Base-by-base conservation (phyloP, 352 stramenopile genomes). In the Globisporangium heterothallicum region DNA sequence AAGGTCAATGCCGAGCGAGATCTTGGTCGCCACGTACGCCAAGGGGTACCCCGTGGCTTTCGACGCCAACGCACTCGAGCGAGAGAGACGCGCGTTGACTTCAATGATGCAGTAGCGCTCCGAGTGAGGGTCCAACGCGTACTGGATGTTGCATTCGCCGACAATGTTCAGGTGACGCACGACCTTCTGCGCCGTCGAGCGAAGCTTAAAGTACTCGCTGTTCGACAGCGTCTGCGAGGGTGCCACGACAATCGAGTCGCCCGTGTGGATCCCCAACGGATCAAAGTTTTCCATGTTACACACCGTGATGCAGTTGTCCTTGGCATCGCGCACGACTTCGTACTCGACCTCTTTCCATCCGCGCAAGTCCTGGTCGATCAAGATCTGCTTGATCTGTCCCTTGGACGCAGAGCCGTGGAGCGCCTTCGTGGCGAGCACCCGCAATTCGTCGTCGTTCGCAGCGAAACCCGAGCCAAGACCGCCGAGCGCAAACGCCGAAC, bases 221-320 rank as follows among this genome's bases (percentile, higher is more conserved):
- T 99, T 98, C 10, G 81, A 97, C 6, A 99, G 76, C 30, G 96
- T 99, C 66, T 99, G 96, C 22, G 90, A 98, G 35, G 96, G 96
- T 51, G 96, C 95, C 35, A 99, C 87, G 38, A 99, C 94, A 50
- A 99, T 99, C 56, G 90, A 98, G 61, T 99, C 96, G 47, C 96
- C 96, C 45, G 96, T 99, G 87, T 99, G 96, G 48, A 99, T 95
- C 25, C 81, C 96, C 35, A 99, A 77, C 26, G 96, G 96, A 68
- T 98, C 96, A 67, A 99, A 98, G 75, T 99, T 99, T 69, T 99
- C 96, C 95, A 99, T 99, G 80, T 98, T 97, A 66, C 89, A 97
- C 32, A 99, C 94, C 29, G 96, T 99, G 52, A 99, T 84, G 74
- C 96, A 99, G 72, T 99, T 99, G 74, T 98, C 92, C 49, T 78